Base-by-base conservation (phyloP, 2,329 filamentous ascomycete genomes). In the Penicillium sp. region DNA sequence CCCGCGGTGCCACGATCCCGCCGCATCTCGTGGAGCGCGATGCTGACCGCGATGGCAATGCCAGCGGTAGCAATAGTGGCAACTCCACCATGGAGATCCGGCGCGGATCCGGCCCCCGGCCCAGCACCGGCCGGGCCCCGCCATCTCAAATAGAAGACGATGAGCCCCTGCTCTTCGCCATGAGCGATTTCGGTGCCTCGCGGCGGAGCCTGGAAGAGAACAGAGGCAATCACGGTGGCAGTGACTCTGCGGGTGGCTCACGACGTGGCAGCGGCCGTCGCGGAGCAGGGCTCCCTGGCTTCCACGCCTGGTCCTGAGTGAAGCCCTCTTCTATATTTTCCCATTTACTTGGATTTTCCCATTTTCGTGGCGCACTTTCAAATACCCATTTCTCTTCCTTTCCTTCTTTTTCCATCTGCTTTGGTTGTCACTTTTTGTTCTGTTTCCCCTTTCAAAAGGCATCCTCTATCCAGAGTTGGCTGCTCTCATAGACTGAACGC, bases 161-260 rank as follows among this genome's bases (percentile, higher is more conserved):
- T 13, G 72, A 75, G 47, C 72, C 72, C 7, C 57, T 75, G 6
- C 59, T 75, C 3, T 75, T 75, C 54, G 70, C 72, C 31, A 75
- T 75, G 72, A 75, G 72, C 49, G 72, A 75, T 45, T 72, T 75
- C 46, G 70, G 70, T 7, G 67, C 60, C 33, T 70, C 71, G 7
- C 64, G 72, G 33, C 67, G 72, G 44, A 74, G 72, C 47, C 56
- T 73, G 23, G 72, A 75, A 50, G 72, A 74, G 55, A 64, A 65
- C 29, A 57, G 68, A 41, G 61, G 64, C 24, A 67, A 62, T 42
- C 65, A 66, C 47, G 61, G 63, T 24, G 56, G 58, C 4, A 53
- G 55, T 15, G 68, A 68, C 42, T 61, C 64, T 3, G 56, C 54
- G 27, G 51, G 58, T 42, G 62, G 60, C 28, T 69, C 65, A 3